phyloP scores from a whole-genome alignment of 2,329 filamentous ascomycete genomes.

The Cytospora paraplurivora region DNA sequence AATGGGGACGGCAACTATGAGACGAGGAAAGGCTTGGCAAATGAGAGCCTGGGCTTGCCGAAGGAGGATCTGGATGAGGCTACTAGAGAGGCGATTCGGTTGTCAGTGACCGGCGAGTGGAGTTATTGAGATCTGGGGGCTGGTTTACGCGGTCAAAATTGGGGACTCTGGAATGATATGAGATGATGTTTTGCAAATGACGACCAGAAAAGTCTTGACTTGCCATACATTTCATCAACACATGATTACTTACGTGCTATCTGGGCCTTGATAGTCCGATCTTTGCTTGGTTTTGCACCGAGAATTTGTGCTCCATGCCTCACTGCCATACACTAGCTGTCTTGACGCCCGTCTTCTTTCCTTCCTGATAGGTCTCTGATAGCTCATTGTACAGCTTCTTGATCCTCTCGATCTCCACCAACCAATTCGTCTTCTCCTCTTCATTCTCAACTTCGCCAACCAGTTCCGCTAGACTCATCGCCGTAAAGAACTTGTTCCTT shows the following conservation, averaged over 20 bases:
- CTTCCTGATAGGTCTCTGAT: constrained; percentile 52
- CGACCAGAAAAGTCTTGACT: neutral
- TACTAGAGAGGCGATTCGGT: constrained; percentile 42
- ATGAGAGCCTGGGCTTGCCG: constrained; percentile 58
- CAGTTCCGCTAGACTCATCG: constrained; percentile 46
- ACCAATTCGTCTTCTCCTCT: constrained; percentile 39
- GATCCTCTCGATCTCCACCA: constrained; percentile 47
- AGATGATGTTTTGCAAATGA: neutral
- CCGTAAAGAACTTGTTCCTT: constrained; percentile 57
- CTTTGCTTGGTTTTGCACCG: neutral
- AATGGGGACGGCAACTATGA: constrained; percentile 46
- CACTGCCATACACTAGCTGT: constrained; percentile 55
- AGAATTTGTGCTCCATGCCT: neutral
- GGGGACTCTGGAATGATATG: neutral
- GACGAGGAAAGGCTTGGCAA: constrained; percentile 45
- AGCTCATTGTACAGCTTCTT: constrained; percentile 51
- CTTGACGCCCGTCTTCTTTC: constrained; percentile 45
- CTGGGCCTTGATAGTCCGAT: neutral
- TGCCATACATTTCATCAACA: neutral
- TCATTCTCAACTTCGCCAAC: constrained; percentile 41
- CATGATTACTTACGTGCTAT: too few relatives aligned
- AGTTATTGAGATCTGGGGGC: neutral
- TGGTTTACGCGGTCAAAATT: neutral
- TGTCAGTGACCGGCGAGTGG: constrained; percentile 5
- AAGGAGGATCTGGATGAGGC: constrained; percentile 60